Conservation (phyloP, 768 basidiomycete species). For the Suillus ampliporus region DNA sequence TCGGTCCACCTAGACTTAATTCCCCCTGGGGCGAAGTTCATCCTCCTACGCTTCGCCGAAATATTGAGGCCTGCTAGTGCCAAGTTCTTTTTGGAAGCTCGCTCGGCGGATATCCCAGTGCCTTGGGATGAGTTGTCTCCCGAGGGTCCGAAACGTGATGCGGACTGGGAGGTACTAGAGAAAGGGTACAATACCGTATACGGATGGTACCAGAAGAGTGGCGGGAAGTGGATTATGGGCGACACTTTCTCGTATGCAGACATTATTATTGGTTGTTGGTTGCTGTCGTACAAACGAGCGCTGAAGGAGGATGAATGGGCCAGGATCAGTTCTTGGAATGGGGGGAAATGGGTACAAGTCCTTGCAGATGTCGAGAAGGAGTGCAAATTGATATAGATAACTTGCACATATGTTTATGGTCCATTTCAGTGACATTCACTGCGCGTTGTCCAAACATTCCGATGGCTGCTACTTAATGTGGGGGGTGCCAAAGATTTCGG, state of each 20-base stretch:
- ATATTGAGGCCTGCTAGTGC: conserved; percentile 41
- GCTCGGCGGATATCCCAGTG: conserved; percentile 37
- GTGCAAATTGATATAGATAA: conserved; percentile 21
- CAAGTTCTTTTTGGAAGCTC: conserved; percentile 45
- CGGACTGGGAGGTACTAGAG: conserved; percentile 30
- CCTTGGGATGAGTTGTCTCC: conserved; percentile 47
- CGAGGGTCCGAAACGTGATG: conserved; percentile 38
- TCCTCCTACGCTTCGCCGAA: conserved; percentile 28
- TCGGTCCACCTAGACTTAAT: neutral
- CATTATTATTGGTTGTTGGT: conserved; percentile 22
- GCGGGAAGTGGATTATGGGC: conserved; percentile 37
- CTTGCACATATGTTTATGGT: neutral
- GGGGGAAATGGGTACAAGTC: conserved; percentile 30
- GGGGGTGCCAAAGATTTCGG: too few species aligned
- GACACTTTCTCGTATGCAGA: conserved; percentile 37
- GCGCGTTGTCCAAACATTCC: too few species aligned
- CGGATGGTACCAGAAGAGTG: conserved; percentile 26
- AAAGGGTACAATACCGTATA: conserved; percentile 16
- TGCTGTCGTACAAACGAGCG: conserved; percentile 27
- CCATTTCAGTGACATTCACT: too few species aligned
- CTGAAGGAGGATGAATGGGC: conserved; percentile 31
- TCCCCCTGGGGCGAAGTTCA: conserved; percentile 16
- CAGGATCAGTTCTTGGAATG: conserved; percentile 27
- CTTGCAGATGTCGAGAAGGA: conserved; percentile 31
- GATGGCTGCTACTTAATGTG: too few species aligned